Evolutionary conservation across 2,329 filamentous ascomycete genomes (phyloP).

Genomic region (Trichoderma asperellum): DNA sequence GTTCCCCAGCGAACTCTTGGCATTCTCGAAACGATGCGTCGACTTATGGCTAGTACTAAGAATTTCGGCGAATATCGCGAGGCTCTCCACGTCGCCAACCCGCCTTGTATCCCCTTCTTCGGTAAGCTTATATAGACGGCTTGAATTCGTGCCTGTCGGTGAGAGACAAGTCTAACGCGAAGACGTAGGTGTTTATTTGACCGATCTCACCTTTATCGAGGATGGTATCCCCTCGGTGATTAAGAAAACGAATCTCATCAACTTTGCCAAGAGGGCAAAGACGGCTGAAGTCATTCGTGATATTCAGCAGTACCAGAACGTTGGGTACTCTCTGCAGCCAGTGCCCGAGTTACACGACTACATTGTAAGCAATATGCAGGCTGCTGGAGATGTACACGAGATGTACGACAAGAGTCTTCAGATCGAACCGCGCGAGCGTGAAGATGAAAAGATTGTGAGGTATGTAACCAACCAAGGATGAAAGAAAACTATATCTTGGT

Average conservation of each 20-base stretch:
- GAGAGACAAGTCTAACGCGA: neutral
- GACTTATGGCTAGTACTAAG: slow-evolving; percentile 94
- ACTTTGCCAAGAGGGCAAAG: slow-evolving; percentile 97
- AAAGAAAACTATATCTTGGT: neutral
- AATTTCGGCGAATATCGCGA: slow-evolving; percentile 98
- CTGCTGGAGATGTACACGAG: slow-evolving; percentile 93
- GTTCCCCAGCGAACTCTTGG: slow-evolving; percentile 82
- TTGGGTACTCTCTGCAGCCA: slow-evolving; percentile 88
- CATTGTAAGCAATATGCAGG: slow-evolving; percentile 94
- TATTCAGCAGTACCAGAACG: slow-evolving; percentile 98
- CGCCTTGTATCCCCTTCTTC: slow-evolving; percentile 97
- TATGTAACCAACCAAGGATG: slow-evolving; percentile 51
- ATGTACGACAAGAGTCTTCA: slow-evolving; percentile 98
- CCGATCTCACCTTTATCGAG: slow-evolving; percentile 97
- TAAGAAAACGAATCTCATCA: slow-evolving; percentile 96
- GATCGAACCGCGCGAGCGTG: slow-evolving; percentile 91
- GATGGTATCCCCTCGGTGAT: slow-evolving; percentile 95
- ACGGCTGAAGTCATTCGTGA: slow-evolving; percentile 98
- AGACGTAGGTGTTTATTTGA: slow-evolving; percentile 84
- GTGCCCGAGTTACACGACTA: slow-evolving; percentile 95
- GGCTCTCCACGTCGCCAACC: slow-evolving; percentile 87
- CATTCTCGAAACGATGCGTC: slow-evolving; percentile 86
- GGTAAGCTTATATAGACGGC: slow-evolving; percentile 58
- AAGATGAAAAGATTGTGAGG: slow-evolving; percentile 99
- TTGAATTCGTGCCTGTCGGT: neutral